Base-by-base conservation (phyloP, 192 early-diverging fungal species). In the Coemansia umbellata region DNA sequence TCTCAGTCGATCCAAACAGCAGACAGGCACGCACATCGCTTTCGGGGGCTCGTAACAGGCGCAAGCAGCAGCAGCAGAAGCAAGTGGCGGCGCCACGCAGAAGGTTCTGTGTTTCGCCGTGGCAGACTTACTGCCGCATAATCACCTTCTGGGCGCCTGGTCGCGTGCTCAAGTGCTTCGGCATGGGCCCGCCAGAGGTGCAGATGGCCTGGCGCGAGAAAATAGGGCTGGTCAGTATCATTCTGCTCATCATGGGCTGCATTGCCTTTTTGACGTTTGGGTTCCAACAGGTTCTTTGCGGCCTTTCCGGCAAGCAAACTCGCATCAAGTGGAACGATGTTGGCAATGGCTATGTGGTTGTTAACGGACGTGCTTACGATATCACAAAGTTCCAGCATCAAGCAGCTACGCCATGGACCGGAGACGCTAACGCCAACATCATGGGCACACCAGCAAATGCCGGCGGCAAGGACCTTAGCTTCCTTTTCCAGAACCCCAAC, bases 201-300 rank as follows among this genome's bases (percentile, higher is more conserved):
- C 89, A 89, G 49, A 63, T 66, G 53, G 94, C 94, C 22, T 96
- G 88, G 87, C 82, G 91, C 60, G 94, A 96, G 72, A 96, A 96
- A 69, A 86, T 96, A 52, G 91, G 87, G 0, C 71, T 96, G 8
- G 87, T 92, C 32, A 84, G 81, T 26, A 78, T 94, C 48, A 92
- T 93, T 55, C 18, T 86, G 6, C 1, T 89, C 0, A 69, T 92
- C 43, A 90, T 91, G 82, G 55, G 47, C 4, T 58, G 63, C 22
- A 82, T 93, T 31, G 92, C 88, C 19, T 94, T 94, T 66, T 58
- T 94, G 47, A 93, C 90, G 10, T 93, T 96, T 65, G 91, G 89
- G 26, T 78, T 90, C 57, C 81, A 84, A 42, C 74, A 82, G 55
- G 82, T 82, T 28, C 62, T 87, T 24, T 90, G 75, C 61, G 74